Evolutionary conservation across 805 yeast genomes (phyloP).

Genomic region (Spathaspora hagerdaliae): DNA sequence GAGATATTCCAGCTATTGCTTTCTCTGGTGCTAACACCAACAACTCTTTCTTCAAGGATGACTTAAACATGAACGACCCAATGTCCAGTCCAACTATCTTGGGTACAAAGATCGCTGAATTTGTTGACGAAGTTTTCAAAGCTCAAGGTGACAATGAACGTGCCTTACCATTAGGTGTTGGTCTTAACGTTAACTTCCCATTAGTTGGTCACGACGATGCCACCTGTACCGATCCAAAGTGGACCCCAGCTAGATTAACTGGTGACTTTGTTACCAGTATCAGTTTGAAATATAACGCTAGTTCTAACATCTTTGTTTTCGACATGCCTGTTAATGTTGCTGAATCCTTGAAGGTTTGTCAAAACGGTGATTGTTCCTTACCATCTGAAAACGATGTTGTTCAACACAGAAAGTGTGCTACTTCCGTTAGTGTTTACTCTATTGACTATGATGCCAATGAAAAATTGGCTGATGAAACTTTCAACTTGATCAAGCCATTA

Average conservation of each 20-base stretch:
- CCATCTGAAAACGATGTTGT: slow-evolving; percentile 38
- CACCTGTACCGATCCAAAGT: slow-evolving; percentile 41
- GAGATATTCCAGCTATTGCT: slow-evolving; percentile 49
- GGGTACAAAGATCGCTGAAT: slow-evolving; percentile 35
- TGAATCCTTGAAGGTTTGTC: slow-evolving; percentile 22
- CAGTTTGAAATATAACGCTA: slow-evolving; percentile 34
- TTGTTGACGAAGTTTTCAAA: slow-evolving; percentile 35
- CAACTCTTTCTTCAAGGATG: slow-evolving; percentile 48
- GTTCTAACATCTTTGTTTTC: slow-evolving; percentile 26
- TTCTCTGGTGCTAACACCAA: slow-evolving; percentile 48
- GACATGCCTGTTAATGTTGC: slow-evolving; percentile 4
- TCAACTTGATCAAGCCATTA: background rate
- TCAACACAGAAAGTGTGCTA: slow-evolving; percentile 32
- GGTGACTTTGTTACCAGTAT: slow-evolving; percentile 36
- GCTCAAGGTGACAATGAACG: slow-evolving; percentile 33
- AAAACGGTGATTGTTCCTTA: slow-evolving; percentile 40
- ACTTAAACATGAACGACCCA: slow-evolving; percentile 36
- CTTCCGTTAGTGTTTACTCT: slow-evolving; percentile 45
- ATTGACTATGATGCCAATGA: slow-evolving; percentile 42
- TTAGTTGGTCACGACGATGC: slow-evolving; percentile 37
- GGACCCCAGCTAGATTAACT: slow-evolving; percentile 41
- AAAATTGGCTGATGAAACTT: background rate
- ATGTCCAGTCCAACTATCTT: slow-evolving; percentile 42
- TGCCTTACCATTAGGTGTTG: slow-evolving; percentile 41
- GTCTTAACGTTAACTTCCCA: slow-evolving; percentile 49